These are phyloP conservation scores for Aureobasidium lini DNA, from an alignment of 2,329 filamentous ascomycete genomes.

Conservation along the genomic window DNA sequence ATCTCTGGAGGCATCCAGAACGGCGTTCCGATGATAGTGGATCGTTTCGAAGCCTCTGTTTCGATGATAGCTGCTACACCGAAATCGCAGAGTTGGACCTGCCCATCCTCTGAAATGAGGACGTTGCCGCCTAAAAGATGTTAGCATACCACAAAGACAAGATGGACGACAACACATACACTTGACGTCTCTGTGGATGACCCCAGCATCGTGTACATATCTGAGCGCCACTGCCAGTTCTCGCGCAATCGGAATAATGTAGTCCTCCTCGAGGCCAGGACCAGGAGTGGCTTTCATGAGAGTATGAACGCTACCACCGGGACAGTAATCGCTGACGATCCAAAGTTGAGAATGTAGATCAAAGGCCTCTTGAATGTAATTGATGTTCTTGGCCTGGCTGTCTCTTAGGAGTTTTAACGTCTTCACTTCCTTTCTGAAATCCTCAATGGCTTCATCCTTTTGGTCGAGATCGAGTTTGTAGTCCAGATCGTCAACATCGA, in stretches of 20 bases:
- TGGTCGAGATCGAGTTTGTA: slow-evolving; percentile 53
- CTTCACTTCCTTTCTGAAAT: slow-evolving; percentile 55
- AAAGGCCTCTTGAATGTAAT: slow-evolving; percentile 70
- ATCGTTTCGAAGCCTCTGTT: slow-evolving; percentile 65
- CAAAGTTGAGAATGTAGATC: slow-evolving; percentile 73
- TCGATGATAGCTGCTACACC: slow-evolving; percentile 74
- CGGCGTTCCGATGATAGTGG: slow-evolving; percentile 73
- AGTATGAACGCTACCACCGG: slow-evolving; percentile 69
- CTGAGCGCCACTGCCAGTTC: slow-evolving; percentile 55
- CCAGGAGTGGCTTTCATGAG: slow-evolving; percentile 44
- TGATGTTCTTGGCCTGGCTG: slow-evolving; percentile 70
- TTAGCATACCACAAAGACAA: background rate
- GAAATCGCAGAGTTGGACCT: slow-evolving; percentile 77
- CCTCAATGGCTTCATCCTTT: slow-evolving; percentile 53
- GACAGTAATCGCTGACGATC: slow-evolving; percentile 83
- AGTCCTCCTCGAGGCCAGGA: slow-evolving; percentile 48
- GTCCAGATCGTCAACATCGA: slow-evolving; percentile 74
- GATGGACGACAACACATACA: slow-evolving; percentile 24
- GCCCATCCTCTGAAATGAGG: slow-evolving; percentile 66
- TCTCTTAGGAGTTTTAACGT: slow-evolving; percentile 67
- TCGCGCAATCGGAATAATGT: slow-evolving; percentile 56
- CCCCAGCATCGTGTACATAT: slow-evolving; percentile 57
- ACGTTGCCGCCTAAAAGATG: slow-evolving; percentile 55
- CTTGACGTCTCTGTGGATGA: slow-evolving; percentile 60
- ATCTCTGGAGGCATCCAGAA: slow-evolving; percentile 85